Conservation (phyloP, 768 basidiomycete species). For the Suillus lakei region DNA sequence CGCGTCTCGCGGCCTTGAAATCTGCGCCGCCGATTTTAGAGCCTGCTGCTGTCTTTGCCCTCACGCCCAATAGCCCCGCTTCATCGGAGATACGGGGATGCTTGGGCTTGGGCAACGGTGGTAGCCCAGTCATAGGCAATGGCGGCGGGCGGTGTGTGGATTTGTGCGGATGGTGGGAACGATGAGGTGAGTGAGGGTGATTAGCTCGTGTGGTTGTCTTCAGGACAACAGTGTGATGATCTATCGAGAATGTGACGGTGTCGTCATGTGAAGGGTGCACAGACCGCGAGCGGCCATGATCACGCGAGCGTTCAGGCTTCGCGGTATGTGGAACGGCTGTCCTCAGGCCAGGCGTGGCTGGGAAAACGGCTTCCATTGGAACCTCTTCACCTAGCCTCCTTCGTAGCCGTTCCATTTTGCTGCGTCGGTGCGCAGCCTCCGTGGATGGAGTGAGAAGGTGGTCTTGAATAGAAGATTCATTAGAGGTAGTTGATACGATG, state of each 20-base stretch:
- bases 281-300: slow-evolving; percentile 12
- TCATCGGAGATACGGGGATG: slow-evolving; percentile 20
- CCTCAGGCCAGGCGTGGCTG: slow-evolving; percentile 23
- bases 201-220: slow-evolving; percentile 21
- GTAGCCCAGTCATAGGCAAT: slow-evolving; percentile 19
- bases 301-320: slow-evolving; percentile 4
- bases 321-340: slow-evolving; percentile 16
- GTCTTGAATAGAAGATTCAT: slow-evolving; percentile 31
- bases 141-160: slow-evolving; percentile 33
- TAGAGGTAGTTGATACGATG: slow-evolving; percentile 25
- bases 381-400: slow-evolving; percentile 67
- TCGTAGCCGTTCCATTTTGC: slow-evolving; percentile 68
- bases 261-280: slow-evolving; percentile 21
- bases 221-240: slow-evolving; percentile 27
- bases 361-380: slow-evolving; percentile 65
- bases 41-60: slow-evolving; percentile 25
- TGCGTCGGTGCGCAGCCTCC: slow-evolving; percentile 45
- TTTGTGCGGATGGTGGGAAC: slow-evolving; percentile 17
- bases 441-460: slow-evolving; percentile 34
- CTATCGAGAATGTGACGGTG: slow-evolving; percentile 29
- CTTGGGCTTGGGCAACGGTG: slow-evolving; percentile 27
- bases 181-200: slow-evolving; percentile 18
- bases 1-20: slow-evolving; percentile 32
- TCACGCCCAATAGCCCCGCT: slow-evolving; percentile 25
- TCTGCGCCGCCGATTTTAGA: slow-evolving; percentile 33